Percentiles rank a stretch among this genome's conserved stretches.
phyloP scores from a whole-genome alignment of 129 eudicot genomes.

The Flaveria ramosissima region DNA sequence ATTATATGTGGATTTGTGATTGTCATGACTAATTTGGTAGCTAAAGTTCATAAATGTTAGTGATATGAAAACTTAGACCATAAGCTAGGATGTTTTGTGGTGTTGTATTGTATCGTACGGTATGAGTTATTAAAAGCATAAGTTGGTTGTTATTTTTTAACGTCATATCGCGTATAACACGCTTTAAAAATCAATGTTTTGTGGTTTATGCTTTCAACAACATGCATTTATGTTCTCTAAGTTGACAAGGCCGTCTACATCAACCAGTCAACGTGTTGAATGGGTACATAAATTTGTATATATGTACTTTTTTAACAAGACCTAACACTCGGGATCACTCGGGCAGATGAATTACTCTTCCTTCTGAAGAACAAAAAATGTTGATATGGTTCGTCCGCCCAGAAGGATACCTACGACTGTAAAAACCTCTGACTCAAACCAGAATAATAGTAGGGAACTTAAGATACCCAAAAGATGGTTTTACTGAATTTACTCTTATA shows the following conservation, averaged over 20 bases:
- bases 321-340: no score
- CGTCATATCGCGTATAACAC: background rate
- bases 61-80: slow-evolving; percentile 26
- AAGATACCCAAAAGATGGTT: no score
- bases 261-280: background rate
- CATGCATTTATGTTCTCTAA: background rate
- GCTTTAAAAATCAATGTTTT: background rate
- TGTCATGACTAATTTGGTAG: slow-evolving; percentile 15
- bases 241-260: background rate
- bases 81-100: slow-evolving; percentile 18
- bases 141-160: background rate
- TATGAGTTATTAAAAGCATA: background rate
- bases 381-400: no score
- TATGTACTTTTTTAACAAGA: background rate
- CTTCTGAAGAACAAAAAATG: no score
- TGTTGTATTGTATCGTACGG: slow-evolving; percentile 1
- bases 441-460: no score
- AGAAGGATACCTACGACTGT: no score
- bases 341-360: no score
- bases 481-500: no score
- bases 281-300: background rate
- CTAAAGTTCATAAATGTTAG: slow-evolving; percentile 14
- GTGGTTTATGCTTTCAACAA: background rate
- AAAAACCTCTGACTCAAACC: no score
- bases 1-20: slow-evolving; percentile 11